Percentiles rank a stretch among this genome's conserved stretches.
Conservation (phyloP, 169 alveolate genomes). For the Plasmodium knowlesi region DNA sequence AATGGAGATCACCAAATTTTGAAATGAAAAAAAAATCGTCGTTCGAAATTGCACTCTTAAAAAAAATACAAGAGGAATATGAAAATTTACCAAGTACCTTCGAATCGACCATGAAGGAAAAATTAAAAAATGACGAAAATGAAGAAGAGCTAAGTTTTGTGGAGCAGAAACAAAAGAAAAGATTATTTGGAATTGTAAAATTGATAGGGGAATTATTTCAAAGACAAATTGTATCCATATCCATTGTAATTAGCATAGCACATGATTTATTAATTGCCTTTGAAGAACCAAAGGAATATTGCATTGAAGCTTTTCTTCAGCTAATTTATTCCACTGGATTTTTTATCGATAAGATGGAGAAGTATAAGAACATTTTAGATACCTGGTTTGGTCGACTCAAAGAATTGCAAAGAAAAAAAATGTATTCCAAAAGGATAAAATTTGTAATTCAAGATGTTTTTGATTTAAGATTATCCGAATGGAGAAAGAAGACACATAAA, state of each 20-base stretch:
- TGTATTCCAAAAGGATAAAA: constrained; percentile 90
- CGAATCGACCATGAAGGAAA: constrained; percentile 76
- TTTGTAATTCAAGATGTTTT: constrained; percentile 92
- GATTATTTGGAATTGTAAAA: constrained; percentile 90
- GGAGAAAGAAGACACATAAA: constrained; percentile 92
- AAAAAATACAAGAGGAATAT: constrained; percentile 82
- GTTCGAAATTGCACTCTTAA: constrained; percentile 84
- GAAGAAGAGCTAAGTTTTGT: constrained; percentile 77
- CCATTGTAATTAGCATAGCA: constrained; percentile 90
- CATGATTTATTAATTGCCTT: constrained; percentile 87
- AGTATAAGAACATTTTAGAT: constrained; percentile 88
- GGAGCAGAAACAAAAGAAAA: constrained; percentile 85
- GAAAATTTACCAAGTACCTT: constrained; percentile 81
- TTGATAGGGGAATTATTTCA: constrained; percentile 92
- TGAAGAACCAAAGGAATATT: constrained; percentile 92
- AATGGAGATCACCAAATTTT: constrained; percentile 87
- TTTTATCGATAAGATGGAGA: constrained; percentile 90
- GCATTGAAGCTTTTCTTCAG: constrained; percentile 91
- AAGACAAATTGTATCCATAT: constrained; percentile 89
- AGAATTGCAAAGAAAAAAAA: constrained; percentile 86
- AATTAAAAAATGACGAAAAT: constrained; percentile 77
- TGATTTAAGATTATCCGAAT: constrained; percentile 90
- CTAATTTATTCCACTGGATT: constrained; percentile 91
- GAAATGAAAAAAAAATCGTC: constrained; percentile 82
- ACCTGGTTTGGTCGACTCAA: constrained; percentile 92